Evolutionary conservation across 2,329 filamentous ascomycete species (phyloP).

Genomic region (Torrubiella hemipterigena): DNA sequence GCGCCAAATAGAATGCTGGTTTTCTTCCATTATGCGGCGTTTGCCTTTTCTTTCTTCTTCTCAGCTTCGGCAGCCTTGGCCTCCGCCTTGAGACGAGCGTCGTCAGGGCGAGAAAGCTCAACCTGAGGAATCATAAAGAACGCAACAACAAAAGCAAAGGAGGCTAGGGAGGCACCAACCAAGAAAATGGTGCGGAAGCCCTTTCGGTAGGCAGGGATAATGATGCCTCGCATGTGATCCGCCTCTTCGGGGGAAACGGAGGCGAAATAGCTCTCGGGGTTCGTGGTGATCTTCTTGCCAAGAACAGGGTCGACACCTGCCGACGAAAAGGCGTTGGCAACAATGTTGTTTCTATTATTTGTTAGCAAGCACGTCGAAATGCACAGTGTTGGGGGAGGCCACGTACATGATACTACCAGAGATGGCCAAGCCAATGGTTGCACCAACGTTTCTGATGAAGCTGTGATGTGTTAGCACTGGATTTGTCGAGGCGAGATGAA

Average conservation of each 20-base stretch:
- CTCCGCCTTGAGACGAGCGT: conserved; percentile 22
- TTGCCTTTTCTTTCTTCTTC: conserved; percentile 2
- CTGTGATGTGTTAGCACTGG: conserved; percentile 9
- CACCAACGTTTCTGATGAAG: conserved; percentile 26
- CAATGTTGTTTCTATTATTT: conserved; percentile 22
- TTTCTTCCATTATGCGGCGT: too few relatives aligned
- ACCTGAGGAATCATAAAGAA: conserved; percentile 27
- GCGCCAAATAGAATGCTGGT: too few relatives aligned
- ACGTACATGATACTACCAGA: conserved; percentile 25
- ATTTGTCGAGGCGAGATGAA: not conserved
- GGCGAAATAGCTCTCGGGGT: conserved; percentile 19
- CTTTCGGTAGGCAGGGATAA: conserved; percentile 22
- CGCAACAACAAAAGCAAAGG: conserved; percentile 22
- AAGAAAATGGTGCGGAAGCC: conserved; percentile 27
- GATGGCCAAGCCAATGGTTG: conserved; percentile 25
- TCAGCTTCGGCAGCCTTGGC: conserved; percentile 11
- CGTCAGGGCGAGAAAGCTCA: conserved; percentile 22
- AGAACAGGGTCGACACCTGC: conserved; percentile 12
- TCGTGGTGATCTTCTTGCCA: conserved; percentile 12
- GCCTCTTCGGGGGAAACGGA: conserved; percentile 16
- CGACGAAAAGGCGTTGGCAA: conserved; percentile 16
- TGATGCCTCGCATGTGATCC: conserved; percentile 15
- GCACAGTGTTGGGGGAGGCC: not conserved
- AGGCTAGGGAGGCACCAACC: conserved; percentile 21
- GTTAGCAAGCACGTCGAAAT: not conserved